Evolutionary conservation across 2,329 filamentous ascomycete genomes (phyloP), one percentile per base, ranked within the genome.

Genomic region (Penicillium fuscoglaucum): DNA sequence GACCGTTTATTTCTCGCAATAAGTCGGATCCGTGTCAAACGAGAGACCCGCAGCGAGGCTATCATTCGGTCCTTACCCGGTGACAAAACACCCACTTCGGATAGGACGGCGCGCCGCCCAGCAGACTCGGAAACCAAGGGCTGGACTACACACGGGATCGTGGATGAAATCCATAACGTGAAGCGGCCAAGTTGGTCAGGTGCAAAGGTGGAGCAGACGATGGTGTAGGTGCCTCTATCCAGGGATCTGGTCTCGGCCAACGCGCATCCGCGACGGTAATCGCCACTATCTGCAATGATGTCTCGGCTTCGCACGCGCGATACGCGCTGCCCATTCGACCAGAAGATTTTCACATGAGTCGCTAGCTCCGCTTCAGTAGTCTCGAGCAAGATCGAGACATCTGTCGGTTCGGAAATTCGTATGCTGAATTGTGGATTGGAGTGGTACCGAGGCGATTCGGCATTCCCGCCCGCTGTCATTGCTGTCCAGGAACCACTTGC

Each of bases 131-230:
- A 79, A 0, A 87, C 83, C 4, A 97, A 82, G 17, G 84, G 82
- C 8, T 77, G 78, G 6, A 96, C 71, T 1, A 74, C 68, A 39
- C 87, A 82, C 0, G 70, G 70, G 8, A 72, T 68, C 24, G 83
- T 85, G 35, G 89, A 87, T 47, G 87, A 87, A n/a, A 97, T 82
- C 57, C 87, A 85, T 9, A 99, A 80, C 0, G 82, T 85, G 69
- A 96, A 98, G 49, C 82, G 81, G 4, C 89, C 90, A 1, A 85
- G 79, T 69, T 96, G 90, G 9, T 88, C 89, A 0, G 88, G 83
- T 62, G 96, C 91, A 72, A 96, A 98, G 0, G 93, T 96, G 2
- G 91, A 96, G 71, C 90, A 93, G 7, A 97, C 89, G 56, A 96
- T 82, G 0, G 91, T 97, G 74, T 98, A 99, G 0, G 82, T 82